These are phyloP conservation scores for Parasitella parasitica DNA, from an alignment of 371 early-diverging fungal species.

Conservation along the genomic window DNA sequence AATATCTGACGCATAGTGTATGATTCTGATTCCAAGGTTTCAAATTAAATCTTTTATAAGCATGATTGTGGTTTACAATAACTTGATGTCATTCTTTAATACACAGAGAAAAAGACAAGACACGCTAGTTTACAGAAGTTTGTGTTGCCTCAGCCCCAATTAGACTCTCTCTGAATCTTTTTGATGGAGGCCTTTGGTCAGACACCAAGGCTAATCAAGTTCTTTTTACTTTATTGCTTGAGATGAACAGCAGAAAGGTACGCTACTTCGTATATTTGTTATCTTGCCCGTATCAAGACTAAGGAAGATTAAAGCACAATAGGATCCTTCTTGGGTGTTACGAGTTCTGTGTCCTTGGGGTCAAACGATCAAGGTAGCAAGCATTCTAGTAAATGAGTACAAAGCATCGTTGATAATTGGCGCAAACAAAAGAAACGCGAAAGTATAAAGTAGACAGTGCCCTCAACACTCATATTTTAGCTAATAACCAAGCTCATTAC, in stretches of 20 bases:
- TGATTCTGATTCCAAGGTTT: too few species aligned
- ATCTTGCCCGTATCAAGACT: not conserved
- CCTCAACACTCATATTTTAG: too few species aligned
- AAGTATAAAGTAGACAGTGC: too few species aligned
- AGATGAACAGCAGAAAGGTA: conserved; percentile 59
- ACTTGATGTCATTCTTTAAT: conserved; percentile 6
- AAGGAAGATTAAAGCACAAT: conserved; percentile 45
- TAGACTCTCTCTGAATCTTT: conserved; percentile 71
- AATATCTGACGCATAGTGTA: too few species aligned
- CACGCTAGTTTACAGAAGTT: conserved; percentile 54
- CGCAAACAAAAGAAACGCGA: conserved; percentile 14
- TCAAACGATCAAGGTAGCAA: conserved; percentile 10
- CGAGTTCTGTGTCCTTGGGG: conserved; percentile 17
- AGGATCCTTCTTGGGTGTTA: conserved; percentile 41
- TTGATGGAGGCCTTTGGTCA: conserved; percentile 44
- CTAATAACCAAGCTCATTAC: too few species aligned
- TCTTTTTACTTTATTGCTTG: conserved; percentile 77
- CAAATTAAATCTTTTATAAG: too few species aligned
- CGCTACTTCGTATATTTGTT: not conserved
- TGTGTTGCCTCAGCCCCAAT: conserved; percentile 84
- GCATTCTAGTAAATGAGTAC: conserved; percentile 49
- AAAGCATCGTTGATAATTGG: conserved; percentile 32
- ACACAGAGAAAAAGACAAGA: conserved; percentile 50
- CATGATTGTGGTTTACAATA: not conserved
- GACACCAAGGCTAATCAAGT: conserved; percentile 56